Evolutionary conservation across 352 stramenopile species (phyloP).

Genomic region (Globisporangium alternatum): DNA sequence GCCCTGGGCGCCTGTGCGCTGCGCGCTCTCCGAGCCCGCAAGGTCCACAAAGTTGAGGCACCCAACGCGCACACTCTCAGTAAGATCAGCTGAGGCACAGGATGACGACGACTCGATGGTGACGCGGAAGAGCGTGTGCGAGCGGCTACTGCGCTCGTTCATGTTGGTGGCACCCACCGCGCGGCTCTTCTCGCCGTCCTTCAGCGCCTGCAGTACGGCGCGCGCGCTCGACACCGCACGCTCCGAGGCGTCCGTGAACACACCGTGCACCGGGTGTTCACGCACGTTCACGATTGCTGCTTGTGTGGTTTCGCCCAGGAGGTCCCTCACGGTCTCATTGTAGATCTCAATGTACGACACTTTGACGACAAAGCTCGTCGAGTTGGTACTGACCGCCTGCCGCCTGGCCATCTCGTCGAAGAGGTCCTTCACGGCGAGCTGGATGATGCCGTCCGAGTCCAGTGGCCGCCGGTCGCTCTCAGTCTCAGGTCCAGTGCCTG

Average conservation of each 20-base stretch:
- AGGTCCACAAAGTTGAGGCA: conserved; percentile 27
- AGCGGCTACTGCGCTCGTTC: conserved; percentile 58
- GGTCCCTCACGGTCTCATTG: conserved; percentile 84
- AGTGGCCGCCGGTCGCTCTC: neutral
- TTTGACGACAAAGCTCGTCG: neutral
- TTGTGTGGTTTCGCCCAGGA: neutral
- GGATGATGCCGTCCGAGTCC: conserved; percentile 3
- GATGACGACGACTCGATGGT: conserved; percentile 28
- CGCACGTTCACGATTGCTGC: conserved; percentile 29
- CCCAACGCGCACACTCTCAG: conserved; percentile 29
- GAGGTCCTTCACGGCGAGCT: conserved; percentile 6
- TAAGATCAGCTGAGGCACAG: neutral
- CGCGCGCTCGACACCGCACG: conserved; percentile 35
- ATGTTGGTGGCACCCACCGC: conserved; percentile 42
- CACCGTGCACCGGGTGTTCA: conserved; percentile 44
- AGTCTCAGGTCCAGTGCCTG: neutral
- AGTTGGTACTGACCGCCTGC: neutral
- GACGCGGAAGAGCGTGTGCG: conserved; percentile 49
- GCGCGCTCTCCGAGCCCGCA: conserved; percentile 23
- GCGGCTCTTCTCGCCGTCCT: conserved; percentile 43
- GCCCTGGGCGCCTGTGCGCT: conserved; percentile 11
- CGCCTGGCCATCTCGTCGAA: conserved; percentile 7
- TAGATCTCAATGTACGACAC: conserved; percentile 78
- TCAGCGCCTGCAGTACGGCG: conserved; percentile 33
- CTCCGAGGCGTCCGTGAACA: conserved; percentile 52